Evolutionary conservation across 2,329 filamentous ascomycete species (phyloP), one percentile per base, ranked within the genome.

Genomic region (Neocatenulostroma microsporum): DNA sequence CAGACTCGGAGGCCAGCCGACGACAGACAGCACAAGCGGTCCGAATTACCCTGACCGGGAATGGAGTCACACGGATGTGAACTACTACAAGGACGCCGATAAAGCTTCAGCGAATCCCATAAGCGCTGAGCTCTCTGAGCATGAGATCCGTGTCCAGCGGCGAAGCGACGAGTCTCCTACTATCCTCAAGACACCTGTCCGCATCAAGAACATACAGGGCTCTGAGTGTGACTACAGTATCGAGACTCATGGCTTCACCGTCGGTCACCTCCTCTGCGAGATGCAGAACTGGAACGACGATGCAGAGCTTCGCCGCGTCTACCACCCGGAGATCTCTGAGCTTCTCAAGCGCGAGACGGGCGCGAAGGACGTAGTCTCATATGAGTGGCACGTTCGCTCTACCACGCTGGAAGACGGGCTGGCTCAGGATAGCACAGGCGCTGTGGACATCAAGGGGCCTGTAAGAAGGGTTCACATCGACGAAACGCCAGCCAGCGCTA

Each of bases 381-480:
- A 45, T 23, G 41, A 47, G 31, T 33, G 26, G 17, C 44, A 47
- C 25, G 40, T 47, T 21, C 39, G 44, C 6, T 34, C 34, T 1
- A 29, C 14, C 3, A 47, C 42, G 12, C 35, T 47, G 3, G 44
- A 47, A 27, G 30, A 36, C 13, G 33, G 33, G 6, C 37, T 47
- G 7, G 27, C n/a, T 9, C 34, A 21, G n/a, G 37, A 47, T 18
- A 40, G 35, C 19, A 36, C 27, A 15, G 39, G 39, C 10, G 34
- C 34, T 11, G 42, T 45, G 13, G 44, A 47, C 19, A 47, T 47
- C 28, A 36, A 38, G 10, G 44, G 44, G 3, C 44, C 42, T 2
- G 44, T 47, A 9, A 11, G 44, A 17, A 20, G 41, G 14, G 44
- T 47, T 19, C 44, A 45, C 31, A 45, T 45, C 26, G 44, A 47